Base-by-base conservation (phyloP, 2,329 filamentous ascomycete species). In the Acephala macrosclerotiorum region DNA sequence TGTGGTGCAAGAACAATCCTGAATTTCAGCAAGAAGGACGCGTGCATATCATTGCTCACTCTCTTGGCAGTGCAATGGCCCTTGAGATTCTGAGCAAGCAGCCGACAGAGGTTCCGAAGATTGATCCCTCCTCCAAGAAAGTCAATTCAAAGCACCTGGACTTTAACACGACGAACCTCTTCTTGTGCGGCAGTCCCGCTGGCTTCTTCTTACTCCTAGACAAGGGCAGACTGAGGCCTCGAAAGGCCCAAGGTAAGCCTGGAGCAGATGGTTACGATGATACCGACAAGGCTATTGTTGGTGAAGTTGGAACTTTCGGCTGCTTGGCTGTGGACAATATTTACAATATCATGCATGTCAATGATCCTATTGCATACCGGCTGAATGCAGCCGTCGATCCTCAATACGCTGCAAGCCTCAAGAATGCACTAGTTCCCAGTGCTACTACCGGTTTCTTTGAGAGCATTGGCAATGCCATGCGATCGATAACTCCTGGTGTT, bases 1-100 rank as follows among this genome's bases (percentile, higher is more conserved):
- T 98, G 1, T 99, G 96, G 96, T 97, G 94, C 75, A 85, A 86
- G 56, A 97, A 98, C 76, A 98, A 99, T 69, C 91, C 93, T 0
- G 92, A 90, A 0, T 99, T 99, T 74, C 82, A 89, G 11, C 83
- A 92, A 22, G 84, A 87, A 66, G 96, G 96, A 7, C 89, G 93
- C 9, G 94, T 98, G 0, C 96, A 99, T 78, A 81, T 99, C 5
- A 91, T 99, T 67, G 96, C 92, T 0, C 96, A 99, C 77, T 97
- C 94, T 0, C 85, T 99, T 0, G 96, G 96, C 12, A 97, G 93
- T 71, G 94, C 94, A 45, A 98, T 99, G 93, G 91, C 94, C 2
- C 82, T 97, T 42, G 96, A 99, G 71, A 90, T 98, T 38, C 83
- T 99, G 8, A 97, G 93, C 49, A 89, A 91, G 58, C 96, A 99